Conservation (phyloP, 805 yeast species). For the Tetrapisispora iriomotensis region DNA sequence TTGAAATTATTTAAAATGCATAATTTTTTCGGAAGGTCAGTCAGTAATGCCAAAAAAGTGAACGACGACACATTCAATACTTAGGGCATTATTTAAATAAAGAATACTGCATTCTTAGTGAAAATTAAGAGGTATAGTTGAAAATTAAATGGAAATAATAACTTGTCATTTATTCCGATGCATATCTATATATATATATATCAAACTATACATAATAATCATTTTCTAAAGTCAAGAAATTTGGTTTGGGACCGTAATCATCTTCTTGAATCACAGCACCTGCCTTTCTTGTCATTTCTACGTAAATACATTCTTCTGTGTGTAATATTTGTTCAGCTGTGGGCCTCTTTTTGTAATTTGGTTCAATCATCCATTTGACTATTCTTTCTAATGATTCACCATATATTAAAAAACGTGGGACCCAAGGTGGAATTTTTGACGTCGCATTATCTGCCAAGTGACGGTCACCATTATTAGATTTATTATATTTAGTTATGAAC, state of each 20-base stretch:
- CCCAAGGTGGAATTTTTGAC: slow-evolving; percentile 59
- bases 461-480: slow-evolving; percentile 1
- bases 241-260: slow-evolving; percentile 79
- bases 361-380: slow-evolving; percentile 84
- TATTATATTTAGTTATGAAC: slow-evolving; percentile 12
- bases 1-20: too few relatives aligned
- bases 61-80: too few relatives aligned
- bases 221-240: slow-evolving; percentile 18
- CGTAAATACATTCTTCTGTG: slow-evolving; percentile 62
- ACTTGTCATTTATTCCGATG: too few relatives aligned
- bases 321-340: slow-evolving; percentile 61
- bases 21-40: too few relatives aligned
- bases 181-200: too few relatives aligned
- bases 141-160: too few relatives aligned
- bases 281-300: slow-evolving; percentile 72
- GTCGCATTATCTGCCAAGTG: not conserved
- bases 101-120: too few relatives aligned
- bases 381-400: slow-evolving; percentile 65
- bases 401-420: slow-evolving; percentile 74
- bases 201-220: too few relatives aligned
- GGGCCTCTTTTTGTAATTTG: slow-evolving; percentile 75
- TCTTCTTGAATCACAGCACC: slow-evolving; percentile 96
- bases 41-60: too few relatives aligned
- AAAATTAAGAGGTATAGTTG: too few relatives aligned
- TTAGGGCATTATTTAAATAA: too few relatives aligned